Percentiles rank a stretch among this genome's conserved stretches.
phyloP scores from a whole-genome alignment of 768 basidiomycete species.

The Suillus subluteus region DNA sequence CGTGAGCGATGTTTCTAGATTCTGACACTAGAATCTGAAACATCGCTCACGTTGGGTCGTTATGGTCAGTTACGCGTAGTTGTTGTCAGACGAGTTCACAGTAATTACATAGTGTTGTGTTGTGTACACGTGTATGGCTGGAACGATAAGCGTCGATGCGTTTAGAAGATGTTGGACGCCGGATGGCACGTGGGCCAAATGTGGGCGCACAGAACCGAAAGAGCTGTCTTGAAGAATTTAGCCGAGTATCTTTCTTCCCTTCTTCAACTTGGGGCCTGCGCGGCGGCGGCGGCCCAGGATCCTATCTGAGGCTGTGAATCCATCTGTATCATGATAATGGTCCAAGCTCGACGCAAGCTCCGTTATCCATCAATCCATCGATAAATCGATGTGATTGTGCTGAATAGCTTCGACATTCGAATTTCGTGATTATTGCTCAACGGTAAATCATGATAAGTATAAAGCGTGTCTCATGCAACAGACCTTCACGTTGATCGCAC shows the following conservation, averaged over 20 bases:
- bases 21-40: neutral
- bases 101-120: neutral
- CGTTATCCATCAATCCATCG: neutral
- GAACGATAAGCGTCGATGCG: neutral
- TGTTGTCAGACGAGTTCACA: neutral
- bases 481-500: neutral
- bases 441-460: neutral
- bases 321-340: neutral
- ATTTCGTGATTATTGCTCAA: neutral
- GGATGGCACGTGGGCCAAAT: no score
- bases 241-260: neutral
- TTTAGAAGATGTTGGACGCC: neutral
- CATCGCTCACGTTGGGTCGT: neutral
- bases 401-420: neutral
- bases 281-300: neutral
- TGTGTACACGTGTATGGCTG: no score
- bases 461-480: neutral
- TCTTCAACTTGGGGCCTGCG: neutral
- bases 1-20: slow-evolving; percentile 2
- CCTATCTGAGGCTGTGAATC: neutral
- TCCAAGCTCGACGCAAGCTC: neutral
- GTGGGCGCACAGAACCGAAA: no score
- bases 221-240: no score
- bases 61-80: neutral
- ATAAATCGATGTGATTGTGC: neutral